phyloP scores from a whole-genome alignment of 345 rosid genomes.

The Lepidium aucheri region DNA sequence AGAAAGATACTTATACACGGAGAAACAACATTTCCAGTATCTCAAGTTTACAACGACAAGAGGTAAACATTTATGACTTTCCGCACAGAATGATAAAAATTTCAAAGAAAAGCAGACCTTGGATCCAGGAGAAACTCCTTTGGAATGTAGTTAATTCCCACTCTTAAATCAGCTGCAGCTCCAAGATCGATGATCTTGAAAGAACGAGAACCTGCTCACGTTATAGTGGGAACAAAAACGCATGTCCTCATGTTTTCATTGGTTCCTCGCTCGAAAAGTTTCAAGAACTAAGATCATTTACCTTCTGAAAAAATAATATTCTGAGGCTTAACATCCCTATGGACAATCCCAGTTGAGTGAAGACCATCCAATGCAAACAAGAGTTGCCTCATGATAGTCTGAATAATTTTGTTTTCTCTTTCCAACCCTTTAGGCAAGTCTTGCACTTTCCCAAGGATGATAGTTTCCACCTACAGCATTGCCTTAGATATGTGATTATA shows the following conservation, averaged over 20 bases:
- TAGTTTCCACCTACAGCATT: constrained; percentile 63
- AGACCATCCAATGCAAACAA: constrained; percentile 95
- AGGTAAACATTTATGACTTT: too few relatives aligned
- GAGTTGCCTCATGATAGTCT: constrained; percentile 79
- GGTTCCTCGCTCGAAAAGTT: neutral
- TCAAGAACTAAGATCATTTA: constrained; percentile 26
- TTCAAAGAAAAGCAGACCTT: constrained; percentile 35
- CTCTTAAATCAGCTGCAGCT: constrained; percentile 95
- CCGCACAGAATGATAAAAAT: too few relatives aligned
- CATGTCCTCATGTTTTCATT: constrained; percentile 2
- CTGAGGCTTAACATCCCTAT: constrained; percentile 91
- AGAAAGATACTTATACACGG: neutral
- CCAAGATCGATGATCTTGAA: constrained; percentile 98
- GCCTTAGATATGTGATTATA: constrained; percentile 1
- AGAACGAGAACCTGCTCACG: constrained; percentile 61
- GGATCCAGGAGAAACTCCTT: constrained; percentile 96
- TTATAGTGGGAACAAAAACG: constrained; percentile 9
- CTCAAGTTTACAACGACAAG: neutral
- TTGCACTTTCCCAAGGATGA: constrained; percentile 74
- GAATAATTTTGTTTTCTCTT: constrained; percentile 82
- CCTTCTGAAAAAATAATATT: constrained; percentile 95
- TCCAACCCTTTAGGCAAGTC: constrained; percentile 72
- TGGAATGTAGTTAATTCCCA: constrained; percentile 93
- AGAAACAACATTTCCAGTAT: neutral
- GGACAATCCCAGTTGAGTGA: constrained; percentile 95